Percentiles rank a stretch among this genome's conserved stretches.
Conservation (phyloP, 768 basidiomycete genomes). For the Podaxis sp. region DNA sequence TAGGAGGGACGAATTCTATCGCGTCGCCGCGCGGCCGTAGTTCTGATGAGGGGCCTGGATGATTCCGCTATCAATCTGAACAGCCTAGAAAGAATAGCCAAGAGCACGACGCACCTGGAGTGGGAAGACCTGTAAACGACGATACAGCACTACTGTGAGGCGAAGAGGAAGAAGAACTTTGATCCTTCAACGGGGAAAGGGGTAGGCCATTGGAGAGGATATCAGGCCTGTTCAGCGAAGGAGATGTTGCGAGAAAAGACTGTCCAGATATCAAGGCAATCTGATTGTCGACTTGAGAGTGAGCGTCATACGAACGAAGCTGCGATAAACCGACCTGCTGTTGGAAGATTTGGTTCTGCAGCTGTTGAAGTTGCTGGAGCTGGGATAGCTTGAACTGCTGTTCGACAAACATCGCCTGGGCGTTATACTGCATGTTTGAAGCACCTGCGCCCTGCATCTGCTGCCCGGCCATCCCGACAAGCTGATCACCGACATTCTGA, state of each 20-base stretch:
- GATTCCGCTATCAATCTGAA: neutral
- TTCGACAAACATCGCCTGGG: constrained; percentile 59
- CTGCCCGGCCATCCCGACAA: constrained; percentile 12
- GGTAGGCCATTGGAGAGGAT: constrained; percentile 12
- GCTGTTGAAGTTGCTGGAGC: constrained; percentile 71
- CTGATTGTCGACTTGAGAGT: constrained; percentile 26
- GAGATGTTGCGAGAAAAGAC: constrained; percentile 14
- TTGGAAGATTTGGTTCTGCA: constrained; percentile 84
- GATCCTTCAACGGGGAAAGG: constrained; percentile 6
- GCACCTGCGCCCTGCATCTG: neutral
- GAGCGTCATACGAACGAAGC: constrained; percentile 6
- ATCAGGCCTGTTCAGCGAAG: constrained; percentile 38
- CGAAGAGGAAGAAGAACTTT: neutral
- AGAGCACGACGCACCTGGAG: constrained; percentile 23
- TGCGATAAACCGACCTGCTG: constrained; percentile 61
- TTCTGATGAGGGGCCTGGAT: constrained; percentile 58
- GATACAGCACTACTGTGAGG: constrained; percentile 3
- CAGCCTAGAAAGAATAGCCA: neutral
- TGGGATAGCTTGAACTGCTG: constrained; percentile 78
- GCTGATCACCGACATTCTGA: constrained; percentile 35
- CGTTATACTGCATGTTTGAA: constrained; percentile 22
- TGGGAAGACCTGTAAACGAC: constrained; percentile 22
- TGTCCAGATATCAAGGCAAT: constrained; percentile 66
- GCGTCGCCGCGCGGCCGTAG: constrained; percentile 54
- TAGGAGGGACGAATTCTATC: constrained; percentile 58